Evolutionary conservation across 352 stramenopile genomes (phyloP), one percentile per base, ranked within the genome.

Genomic region (Globisporangium paddicum): DNA sequence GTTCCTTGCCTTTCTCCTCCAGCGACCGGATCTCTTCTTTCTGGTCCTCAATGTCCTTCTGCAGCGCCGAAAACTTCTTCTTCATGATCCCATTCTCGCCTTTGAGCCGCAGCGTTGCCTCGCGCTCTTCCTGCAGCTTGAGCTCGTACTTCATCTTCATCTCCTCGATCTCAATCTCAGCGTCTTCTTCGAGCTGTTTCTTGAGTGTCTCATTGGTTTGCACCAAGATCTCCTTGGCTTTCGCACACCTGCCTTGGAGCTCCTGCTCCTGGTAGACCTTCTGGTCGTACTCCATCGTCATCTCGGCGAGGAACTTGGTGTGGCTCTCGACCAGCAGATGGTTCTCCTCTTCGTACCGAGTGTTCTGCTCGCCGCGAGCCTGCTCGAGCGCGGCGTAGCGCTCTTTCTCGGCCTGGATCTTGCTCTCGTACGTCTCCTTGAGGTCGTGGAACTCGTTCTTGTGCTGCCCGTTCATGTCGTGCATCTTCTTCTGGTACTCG

Each of bases 21-120:
- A 97, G 70, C 1, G 73, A 81, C 21, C 89, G 87, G 30, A 98
- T 97, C 64, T 98, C 90, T 57, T 98, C 95, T 50, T 93, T 92
- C 61, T 98, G 94, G 35, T 98, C 89, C 56, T 98, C 94, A 54
- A 98, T 98, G 23, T 98, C 90, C 41, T 97, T 96, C 45, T 95
- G 82, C 26, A 98, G 60, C 9, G 95, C 84, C 5, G 80, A 94
- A 47, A 98, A 98, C 64, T 98, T 98, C 66, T 98, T 98, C 67
- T 96, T 97, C 90, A 98, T 98, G 65, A 98, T 97, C 6, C 91
- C 93, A 56, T 98, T 98, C 64, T 98, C 94, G 16, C 92, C 90
- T 67, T 98, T 98, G n/a, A 96, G 86, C 3, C 90, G 87, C 48
- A 98, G 68, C 19, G 90, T 98, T 4, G 89, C 87, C 64, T 98